Conservation (phyloP, 2,329 filamentous ascomycete species). For the Cucurbitaria berberidis region DNA sequence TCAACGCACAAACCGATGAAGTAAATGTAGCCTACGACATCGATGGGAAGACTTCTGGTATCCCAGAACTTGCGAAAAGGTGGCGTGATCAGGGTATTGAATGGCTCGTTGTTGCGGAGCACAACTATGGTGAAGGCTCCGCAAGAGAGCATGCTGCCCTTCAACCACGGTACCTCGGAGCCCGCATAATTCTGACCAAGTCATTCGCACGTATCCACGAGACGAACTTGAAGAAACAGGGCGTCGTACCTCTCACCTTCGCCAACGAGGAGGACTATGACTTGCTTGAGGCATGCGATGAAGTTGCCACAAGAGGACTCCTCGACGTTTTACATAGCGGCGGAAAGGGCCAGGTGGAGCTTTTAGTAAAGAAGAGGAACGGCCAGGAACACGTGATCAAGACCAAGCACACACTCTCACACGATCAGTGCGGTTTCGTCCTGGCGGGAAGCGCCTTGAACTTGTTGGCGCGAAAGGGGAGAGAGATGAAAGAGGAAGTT, state of each 20-base stretch:
- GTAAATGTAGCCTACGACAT: constrained; percentile 92
- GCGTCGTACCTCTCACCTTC: constrained; percentile 92
- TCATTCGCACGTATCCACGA: constrained; percentile 92
- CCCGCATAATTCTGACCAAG: constrained; percentile 82
- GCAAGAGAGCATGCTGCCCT: constrained; percentile 89
- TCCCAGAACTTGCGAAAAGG: constrained; percentile 82
- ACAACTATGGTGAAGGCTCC: constrained; percentile 94
- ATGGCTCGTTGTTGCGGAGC: constrained; percentile 96
- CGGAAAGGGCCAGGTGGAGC: constrained; percentile 76
- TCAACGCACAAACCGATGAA: constrained; percentile 90
- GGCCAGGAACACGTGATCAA: constrained; percentile 73
- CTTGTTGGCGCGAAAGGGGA: constrained; percentile 72
- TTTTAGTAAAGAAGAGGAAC: constrained; percentile 59
- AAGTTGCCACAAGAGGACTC: constrained; percentile 81
- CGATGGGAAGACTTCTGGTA: constrained; percentile 74
- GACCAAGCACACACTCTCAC: constrained; percentile 85
- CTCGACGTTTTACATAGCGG: constrained; percentile 79
- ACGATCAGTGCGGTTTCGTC: constrained; percentile 91
- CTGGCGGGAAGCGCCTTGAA: constrained; percentile 94
- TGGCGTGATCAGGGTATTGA: constrained; percentile 79
- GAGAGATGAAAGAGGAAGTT: constrained; percentile 45
- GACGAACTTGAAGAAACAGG: constrained; percentile 97
- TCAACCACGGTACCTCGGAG: constrained; percentile 89
- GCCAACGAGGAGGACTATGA: constrained; percentile 88
- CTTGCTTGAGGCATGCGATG: constrained; percentile 79